Evolutionary conservation across 306 rosid genomes (phyloP).

Genomic region (Trifolium pratense): DNA sequence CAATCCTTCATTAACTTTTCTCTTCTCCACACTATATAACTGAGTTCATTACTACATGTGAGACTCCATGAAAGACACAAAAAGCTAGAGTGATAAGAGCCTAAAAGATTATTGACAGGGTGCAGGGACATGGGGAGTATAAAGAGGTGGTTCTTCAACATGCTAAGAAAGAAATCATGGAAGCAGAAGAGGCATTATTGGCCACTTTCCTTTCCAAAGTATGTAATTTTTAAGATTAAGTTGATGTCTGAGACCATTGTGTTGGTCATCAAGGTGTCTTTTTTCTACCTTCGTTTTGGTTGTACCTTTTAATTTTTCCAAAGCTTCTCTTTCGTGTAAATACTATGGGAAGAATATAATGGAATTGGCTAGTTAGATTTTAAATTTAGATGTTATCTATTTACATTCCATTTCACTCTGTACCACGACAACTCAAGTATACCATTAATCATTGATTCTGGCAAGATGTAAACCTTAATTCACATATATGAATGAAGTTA

Average conservation of each 20-base stretch:
- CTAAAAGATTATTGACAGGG: background rate
- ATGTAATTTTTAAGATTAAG: constrained; percentile 61
- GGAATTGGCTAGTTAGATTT: background rate
- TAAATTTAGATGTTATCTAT: background rate
- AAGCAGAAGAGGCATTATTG: constrained; percentile 51
- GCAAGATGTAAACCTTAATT: background rate
- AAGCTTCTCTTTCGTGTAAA: background rate
- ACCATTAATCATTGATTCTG: background rate
- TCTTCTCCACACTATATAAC: constrained; percentile 29
- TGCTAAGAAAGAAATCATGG: constrained; percentile 48
- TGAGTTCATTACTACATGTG: background rate
- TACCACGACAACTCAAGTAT: background rate
- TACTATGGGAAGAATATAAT: background rate
- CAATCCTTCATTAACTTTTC: background rate
- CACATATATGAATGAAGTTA: too few species aligned
- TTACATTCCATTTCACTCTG: background rate
- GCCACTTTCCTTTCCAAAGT: constrained; percentile 52
- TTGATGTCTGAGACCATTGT: constrained; percentile 64
- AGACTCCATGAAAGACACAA: background rate
- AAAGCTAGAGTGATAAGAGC: background rate
- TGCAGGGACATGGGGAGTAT: constrained; percentile 33
- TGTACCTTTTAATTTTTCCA: constrained; percentile 58
- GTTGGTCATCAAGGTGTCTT: constrained; percentile 49
- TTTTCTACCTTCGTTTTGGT: constrained; percentile 75
- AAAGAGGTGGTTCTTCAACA: constrained; percentile 64